Conservation (phyloP, 2,329 filamentous ascomycete genomes). For the Graphilbum ipis-grandicollis region DNA sequence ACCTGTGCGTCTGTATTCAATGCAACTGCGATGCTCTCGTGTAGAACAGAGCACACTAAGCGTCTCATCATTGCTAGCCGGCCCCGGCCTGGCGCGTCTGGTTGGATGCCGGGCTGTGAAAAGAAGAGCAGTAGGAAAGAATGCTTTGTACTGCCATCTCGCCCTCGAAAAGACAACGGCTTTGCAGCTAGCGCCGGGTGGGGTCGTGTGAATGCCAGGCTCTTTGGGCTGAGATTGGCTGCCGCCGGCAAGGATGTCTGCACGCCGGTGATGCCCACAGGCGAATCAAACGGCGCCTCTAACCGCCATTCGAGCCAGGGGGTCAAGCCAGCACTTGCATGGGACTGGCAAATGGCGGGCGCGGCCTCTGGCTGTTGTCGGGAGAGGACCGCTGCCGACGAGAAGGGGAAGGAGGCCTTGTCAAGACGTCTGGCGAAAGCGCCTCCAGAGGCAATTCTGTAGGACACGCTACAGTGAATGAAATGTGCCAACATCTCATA, state of each 20-base stretch:
- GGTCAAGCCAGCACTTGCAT: too few relatives aligned
- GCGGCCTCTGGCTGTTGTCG: not conserved
- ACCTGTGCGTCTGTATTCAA: too few relatives aligned
- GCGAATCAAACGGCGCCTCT: constrained; percentile 9
- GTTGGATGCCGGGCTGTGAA: not conserved
- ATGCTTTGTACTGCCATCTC: not conserved
- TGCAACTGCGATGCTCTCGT: too few relatives aligned
- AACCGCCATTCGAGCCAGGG: constrained; percentile 5
- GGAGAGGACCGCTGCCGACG: too few relatives aligned
- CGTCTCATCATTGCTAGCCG: not conserved
- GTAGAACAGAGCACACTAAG: too few relatives aligned
- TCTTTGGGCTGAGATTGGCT: constrained; percentile 9
- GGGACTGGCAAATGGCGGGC: not conserved
- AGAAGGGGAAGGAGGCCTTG: too few relatives aligned
- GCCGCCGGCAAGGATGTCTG: constrained; percentile 7
- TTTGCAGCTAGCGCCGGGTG: constrained; percentile 8
- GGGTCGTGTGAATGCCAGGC: constrained; percentile 8
- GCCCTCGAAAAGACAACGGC: not conserved
- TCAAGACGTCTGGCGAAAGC: too few relatives aligned
- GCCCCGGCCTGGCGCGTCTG: not conserved
- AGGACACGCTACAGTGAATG: too few relatives aligned
- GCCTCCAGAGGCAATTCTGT: too few relatives aligned
- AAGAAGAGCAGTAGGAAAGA: not conserved
- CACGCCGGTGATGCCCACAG: constrained; percentile 4
- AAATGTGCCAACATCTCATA: too few relatives aligned